A percentile compares a stretch with the other conserved stretches of the same genome.
These are phyloP conservation scores for Clathrospora elynae DNA, from an alignment of 2,329 filamentous ascomycete species.

Conservation along the genomic window DNA sequence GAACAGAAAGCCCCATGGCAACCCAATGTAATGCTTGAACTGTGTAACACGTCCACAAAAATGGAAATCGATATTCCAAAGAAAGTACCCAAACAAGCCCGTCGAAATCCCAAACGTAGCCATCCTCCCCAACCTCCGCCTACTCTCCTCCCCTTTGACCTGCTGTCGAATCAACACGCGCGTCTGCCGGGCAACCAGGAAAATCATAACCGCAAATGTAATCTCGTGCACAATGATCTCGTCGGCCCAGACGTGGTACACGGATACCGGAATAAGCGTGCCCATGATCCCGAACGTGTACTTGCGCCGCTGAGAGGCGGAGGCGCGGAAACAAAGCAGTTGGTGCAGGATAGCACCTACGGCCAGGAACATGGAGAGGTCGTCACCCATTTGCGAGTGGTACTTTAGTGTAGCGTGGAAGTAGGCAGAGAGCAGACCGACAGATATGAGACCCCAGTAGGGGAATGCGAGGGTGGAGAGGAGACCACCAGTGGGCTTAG, in stretches of 20 bases:
- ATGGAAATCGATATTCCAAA: conserved; percentile 65
- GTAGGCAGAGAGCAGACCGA: conserved; percentile 51
- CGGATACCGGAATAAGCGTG: conserved; percentile 39
- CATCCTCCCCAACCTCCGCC: conserved; percentile 30
- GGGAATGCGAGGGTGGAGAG: conserved; percentile 45
- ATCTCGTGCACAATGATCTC: conserved; percentile 50
- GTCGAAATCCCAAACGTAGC: conserved; percentile 46
- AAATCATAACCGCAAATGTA: conserved; percentile 50
- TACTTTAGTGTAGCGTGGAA: conserved; percentile 55
- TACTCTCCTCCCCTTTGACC: conserved; percentile 29
- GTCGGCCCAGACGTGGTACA: conserved; percentile 47
- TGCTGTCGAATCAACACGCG: conserved; percentile 35
- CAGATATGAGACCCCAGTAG: conserved; percentile 52
- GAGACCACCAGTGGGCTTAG: conserved; percentile 34
- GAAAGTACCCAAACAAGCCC: conserved; percentile 56
- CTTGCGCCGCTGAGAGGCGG: conserved; percentile 28
- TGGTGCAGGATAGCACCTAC: conserved; percentile 60
- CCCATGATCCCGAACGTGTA: conserved; percentile 37
- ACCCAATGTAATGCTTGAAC: conserved; percentile 54
- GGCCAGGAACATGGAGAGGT: conserved; percentile 64
- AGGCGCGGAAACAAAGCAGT: conserved; percentile 51
- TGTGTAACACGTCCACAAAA: conserved; percentile 57
- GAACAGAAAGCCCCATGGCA: conserved; percentile 62
- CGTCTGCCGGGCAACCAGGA: conserved; percentile 44
- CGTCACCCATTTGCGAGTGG: conserved; percentile 59